Evolutionary conservation across 2,329 filamentous ascomycete genomes (phyloP).

Genomic region (Rutstroemia sp.): DNA sequence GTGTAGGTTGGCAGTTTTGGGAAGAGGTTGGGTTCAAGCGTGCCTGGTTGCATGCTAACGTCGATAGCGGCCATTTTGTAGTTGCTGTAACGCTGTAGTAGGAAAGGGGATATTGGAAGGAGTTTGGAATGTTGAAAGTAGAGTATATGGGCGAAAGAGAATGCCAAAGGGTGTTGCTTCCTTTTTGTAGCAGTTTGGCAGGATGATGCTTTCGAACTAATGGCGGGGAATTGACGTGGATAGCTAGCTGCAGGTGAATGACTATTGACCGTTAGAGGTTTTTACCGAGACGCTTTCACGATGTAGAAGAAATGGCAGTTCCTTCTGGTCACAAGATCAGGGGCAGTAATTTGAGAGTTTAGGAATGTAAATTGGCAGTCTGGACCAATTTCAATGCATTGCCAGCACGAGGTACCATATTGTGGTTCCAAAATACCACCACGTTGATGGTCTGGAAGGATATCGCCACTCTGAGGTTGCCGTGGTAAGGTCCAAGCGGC

Average conservation of each 20-base stretch:
- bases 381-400: background rate
- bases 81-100: background rate
- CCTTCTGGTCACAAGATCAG: background rate
- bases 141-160: too few relatives aligned
- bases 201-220: too few relatives aligned
- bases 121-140: background rate
- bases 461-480: too few relatives aligned
- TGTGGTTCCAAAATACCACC: background rate
- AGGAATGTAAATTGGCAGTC: background rate
- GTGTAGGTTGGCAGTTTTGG: conserved; percentile 22
- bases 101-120: background rate
- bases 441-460: background rate
- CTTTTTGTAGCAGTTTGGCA: too few relatives aligned
- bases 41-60: conserved; percentile 18
- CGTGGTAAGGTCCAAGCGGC: too few relatives aligned
- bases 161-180: too few relatives aligned
- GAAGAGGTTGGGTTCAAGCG: conserved; percentile 20
- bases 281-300: background rate
- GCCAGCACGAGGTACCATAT: background rate
- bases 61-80: conserved; percentile 24
- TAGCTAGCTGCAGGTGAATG: background rate
- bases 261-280: background rate
- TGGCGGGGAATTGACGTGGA: too few relatives aligned
- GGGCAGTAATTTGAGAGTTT: background rate
- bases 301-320: too few relatives aligned